These are phyloP conservation scores for Psilocybe tampanensis DNA, from an alignment of 768 basidiomycete genomes.

Conservation along the genomic window DNA sequence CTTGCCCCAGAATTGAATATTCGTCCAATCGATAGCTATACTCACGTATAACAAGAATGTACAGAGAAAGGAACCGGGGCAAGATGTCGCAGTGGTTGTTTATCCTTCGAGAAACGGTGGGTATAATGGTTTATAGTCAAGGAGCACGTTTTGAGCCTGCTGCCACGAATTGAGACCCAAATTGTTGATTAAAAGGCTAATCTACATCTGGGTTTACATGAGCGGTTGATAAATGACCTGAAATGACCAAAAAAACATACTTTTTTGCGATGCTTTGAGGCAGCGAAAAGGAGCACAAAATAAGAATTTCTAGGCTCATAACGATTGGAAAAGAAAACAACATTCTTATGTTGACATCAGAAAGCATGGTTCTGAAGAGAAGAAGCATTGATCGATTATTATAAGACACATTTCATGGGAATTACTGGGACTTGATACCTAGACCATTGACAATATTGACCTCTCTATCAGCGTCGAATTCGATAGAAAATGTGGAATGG, in stretches of 20 bases:
- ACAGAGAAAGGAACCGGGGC: neutral
- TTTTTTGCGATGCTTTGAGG: too few species aligned
- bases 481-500: neutral
- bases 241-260: too few species aligned
- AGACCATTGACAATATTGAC: neutral
- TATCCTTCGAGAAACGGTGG: neutral
- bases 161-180: neutral
- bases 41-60: neutral
- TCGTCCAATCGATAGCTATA: slow-evolving; percentile 2
- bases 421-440: neutral
- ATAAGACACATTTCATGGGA: slow-evolving; percentile 6
- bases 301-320: neutral
- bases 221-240: too few species aligned
- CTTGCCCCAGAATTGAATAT: neutral
- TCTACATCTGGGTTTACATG: neutral
- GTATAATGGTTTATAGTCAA: slow-evolving; percentile 1
- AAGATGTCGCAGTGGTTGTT: neutral
- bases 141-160: neutral
- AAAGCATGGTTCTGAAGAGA: slow-evolving; percentile 1
- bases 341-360: neutral
- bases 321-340: neutral
- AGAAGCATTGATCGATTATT: neutral
- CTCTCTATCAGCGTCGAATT: neutral
- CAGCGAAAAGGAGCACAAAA: neutral
- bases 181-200: neutral